phyloP scores from a whole-genome alignment of 2,329 filamentous ascomycete species.

The Hypoxylon sp. region DNA sequence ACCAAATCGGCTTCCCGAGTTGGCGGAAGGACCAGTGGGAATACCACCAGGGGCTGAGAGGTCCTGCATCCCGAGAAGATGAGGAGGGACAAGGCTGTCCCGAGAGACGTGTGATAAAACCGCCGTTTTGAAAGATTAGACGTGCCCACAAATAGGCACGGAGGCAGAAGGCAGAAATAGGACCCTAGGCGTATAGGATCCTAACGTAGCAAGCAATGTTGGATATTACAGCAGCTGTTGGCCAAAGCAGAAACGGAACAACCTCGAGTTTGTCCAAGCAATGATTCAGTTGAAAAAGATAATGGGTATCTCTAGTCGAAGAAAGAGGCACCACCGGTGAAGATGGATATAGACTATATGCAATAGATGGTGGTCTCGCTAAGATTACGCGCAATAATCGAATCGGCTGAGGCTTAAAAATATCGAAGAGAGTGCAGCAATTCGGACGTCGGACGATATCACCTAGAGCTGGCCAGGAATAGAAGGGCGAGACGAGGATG shows the following conservation, averaged over 20 bases:
- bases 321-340: constrained; percentile 47
- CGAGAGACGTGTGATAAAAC: constrained; percentile 81
- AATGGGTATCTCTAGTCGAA: constrained; percentile 50
- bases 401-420: constrained; percentile 43
- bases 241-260: constrained; percentile 47
- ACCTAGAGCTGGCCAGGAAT: constrained; percentile 48
- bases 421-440: constrained; percentile 42
- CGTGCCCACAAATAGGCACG: constrained; percentile 64
- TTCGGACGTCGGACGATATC: constrained; percentile 38
- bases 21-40: constrained; percentile 70
- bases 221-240: constrained; percentile 54
- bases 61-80: constrained; percentile 93
- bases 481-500: constrained; percentile 35
- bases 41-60: constrained; percentile 76
- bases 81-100: constrained; percentile 90
- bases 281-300: constrained; percentile 48
- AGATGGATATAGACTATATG: constrained; percentile 52
- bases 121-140: constrained; percentile 82
- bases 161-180: constrained; percentile 55
- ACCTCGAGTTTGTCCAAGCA: constrained; percentile 50
- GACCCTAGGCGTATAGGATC: constrained; percentile 48
- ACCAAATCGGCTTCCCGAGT: constrained; percentile 74
- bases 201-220: constrained; percentile 47
- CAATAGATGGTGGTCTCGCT: constrained; percentile 44
- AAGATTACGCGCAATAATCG: constrained; percentile 46